Conservation (phyloP, 768 basidiomycete genomes). For the Mrakia gelida region DNA sequence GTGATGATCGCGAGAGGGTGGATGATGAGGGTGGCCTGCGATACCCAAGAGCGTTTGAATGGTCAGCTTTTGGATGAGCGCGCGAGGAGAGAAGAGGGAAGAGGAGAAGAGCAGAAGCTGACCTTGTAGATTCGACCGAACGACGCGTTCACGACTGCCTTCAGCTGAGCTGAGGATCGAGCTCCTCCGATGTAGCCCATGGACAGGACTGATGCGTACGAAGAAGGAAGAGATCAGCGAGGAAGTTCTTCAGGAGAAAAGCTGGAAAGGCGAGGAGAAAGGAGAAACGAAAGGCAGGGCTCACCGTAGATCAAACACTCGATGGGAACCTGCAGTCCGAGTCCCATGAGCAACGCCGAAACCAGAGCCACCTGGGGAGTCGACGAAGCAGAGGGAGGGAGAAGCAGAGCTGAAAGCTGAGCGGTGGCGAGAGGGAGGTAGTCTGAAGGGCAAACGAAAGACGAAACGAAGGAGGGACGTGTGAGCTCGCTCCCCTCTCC, state of each 20-base stretch:
- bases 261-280: background rate
- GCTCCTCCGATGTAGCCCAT: slow-evolving; percentile 19
- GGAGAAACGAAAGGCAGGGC: no score
- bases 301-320: slow-evolving; percentile 16
- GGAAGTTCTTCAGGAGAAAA: background rate
- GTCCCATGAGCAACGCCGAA: background rate
- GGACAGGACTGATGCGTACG: background rate
- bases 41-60: no score
- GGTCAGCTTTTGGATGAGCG: background rate
- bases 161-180: slow-evolving; percentile 6
- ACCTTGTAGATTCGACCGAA: slow-evolving; percentile 10
- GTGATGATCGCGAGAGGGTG: background rate
- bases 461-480: background rate
- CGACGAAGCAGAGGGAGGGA: background rate
- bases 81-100: background rate
- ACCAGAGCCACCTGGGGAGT: background rate
- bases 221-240: background rate
- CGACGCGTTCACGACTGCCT: background rate
- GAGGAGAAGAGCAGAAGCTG: background rate
- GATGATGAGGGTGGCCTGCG: slow-evolving; percentile 10
- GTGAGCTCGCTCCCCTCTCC: background rate
- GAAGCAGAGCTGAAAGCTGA: background rate
- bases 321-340: slow-evolving; percentile 4
- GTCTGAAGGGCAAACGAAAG: background rate
- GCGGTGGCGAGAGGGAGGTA: slow-evolving; percentile 13